Base-by-base conservation (phyloP, 345 rosid species). In the Eutrema japonicum region DNA sequence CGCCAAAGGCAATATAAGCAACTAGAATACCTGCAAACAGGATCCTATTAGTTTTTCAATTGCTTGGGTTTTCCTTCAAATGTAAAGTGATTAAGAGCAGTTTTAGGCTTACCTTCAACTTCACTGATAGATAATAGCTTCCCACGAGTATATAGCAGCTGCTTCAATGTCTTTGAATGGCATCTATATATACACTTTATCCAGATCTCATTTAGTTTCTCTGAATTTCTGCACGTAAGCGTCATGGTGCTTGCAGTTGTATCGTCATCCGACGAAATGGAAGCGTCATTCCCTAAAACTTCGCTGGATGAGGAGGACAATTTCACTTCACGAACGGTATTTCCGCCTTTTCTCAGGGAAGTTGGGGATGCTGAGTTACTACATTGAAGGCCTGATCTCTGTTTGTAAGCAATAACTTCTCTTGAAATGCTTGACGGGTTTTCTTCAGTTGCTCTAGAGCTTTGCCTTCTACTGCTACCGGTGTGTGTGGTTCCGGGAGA, bases 161-260 rank as follows among this genome's bases (percentile, higher is more conserved):
- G 96, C 79, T 85, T 85, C 74, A 95, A 78, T 70, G 99, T 89
- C 85, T 88, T 92, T 0, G 97, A 95, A 78, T 95, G 99, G 70
- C 97, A 95, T 78, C 75, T 89, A 47, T 83, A 88, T 50, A 95
- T 87, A 82, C 96, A 92, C 51, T 82, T 87, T 10, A 69, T 84
- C 99, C 97, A 95, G 6, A 92, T 85, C 30, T 58, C 73, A 55
- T 81, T 83, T 63, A 95, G 83, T 78, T 86, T 89, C 49, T 88
- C 89, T 37, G 85, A 80, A 58, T 79, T 83, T 74, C 77, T 80
- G 53, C 58, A 71, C 45, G 82, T 59, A 78, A 80, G 72, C 57
- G 72, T 61, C 61, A 59, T 76, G 70, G 71, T 82, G 74, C 82
- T 82, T 56, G 78, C 77, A 33, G 65, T 66, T 56, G 71, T 75